Evolutionary conservation across 768 basidiomycete genomes (phyloP), one percentile per base, ranked within the genome.

Genomic region (Tricholoma bakamatsutake): DNA sequence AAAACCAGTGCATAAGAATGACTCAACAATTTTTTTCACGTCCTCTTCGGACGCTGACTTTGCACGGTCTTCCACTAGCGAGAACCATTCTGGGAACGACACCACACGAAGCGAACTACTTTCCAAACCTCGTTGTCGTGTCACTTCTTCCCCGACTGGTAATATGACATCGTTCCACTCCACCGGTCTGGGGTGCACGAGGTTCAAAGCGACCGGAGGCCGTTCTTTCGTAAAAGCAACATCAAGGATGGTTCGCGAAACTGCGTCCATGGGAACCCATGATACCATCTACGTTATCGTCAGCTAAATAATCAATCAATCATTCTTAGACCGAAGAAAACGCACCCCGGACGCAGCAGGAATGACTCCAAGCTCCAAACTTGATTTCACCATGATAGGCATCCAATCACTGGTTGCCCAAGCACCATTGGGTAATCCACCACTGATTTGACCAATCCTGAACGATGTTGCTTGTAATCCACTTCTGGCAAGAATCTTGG

Each of bases 361-460:
- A 5, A 24, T 24, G 21, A 24, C 21, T 24, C 21, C 21, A 3
- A 24, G 21, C 21, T 1, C 21, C 21, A 24, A 74, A 43, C 70
- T 69, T 0, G 71, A 69, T 50, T 72, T 67, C 13, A 76, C 67
- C 4, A 80, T 61, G 35, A 71, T 67, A 13, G 80, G 78, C 33
- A 80, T 60, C 80, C 79, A 82, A 49, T 80, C 77, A 0, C 65
- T 71, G 3, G 69, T 66, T 4, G 69, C 70, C 79, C 79, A 80
- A 0, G 71, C 70, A 17, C 79, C 79, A 7, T 67, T 67, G 1
- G 62, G 62, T 0, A 53, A 56, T 18, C 75, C 75, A 12, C 78
- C 78, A 24, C 66, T 67, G 8, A 80, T 63, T 54, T 82, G 80
- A 0, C 79, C 80, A 8, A 79, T 72, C 3, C 80, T 67, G 30